These are phyloP conservation scores for Naematelia aurantialba DNA, from an alignment of 768 basidiomycete species.

Conservation along the genomic window DNA sequence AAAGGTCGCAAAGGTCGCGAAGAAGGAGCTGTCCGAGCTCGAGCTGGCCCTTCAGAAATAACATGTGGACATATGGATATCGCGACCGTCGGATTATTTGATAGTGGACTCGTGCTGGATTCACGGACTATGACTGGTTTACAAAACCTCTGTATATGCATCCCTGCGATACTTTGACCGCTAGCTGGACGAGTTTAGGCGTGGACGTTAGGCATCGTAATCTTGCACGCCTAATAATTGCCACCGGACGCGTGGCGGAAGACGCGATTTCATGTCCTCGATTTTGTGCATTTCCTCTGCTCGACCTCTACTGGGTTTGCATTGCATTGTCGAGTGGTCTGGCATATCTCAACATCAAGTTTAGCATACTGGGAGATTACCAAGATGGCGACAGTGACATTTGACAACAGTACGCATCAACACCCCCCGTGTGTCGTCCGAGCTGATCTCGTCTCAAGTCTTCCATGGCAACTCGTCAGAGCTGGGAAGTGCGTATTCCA, in stretches of 20 bases:
- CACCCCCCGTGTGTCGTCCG: not conserved
- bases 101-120: not conserved
- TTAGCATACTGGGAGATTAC: too few relatives aligned
- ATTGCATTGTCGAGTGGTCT: too few relatives aligned
- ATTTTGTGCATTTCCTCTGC: not conserved
- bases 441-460: slow-evolving; percentile 47
- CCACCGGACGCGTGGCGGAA: not conserved
- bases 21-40: slow-evolving; percentile 2
- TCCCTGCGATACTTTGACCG: too few relatives aligned
- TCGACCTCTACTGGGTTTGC: too few relatives aligned
- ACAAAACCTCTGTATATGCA: not conserved
- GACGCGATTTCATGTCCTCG: not conserved
- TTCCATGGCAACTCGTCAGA: slow-evolving; percentile 70
- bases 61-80: not conserved
- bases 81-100: not conserved
- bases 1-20: slow-evolving; percentile 7
- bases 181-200: not conserved
- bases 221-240: not conserved
- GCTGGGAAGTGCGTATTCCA: slow-evolving; percentile 64
- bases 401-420: slow-evolving; percentile 58
- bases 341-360: too few relatives aligned
- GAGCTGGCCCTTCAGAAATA: not conserved
- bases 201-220: not conserved
- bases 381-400: slow-evolving; percentile 67
- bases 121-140: not conserved